Conservation (phyloP, 371 early-diverging fungal species). For the Lichtheimia hyalospora region DNA sequence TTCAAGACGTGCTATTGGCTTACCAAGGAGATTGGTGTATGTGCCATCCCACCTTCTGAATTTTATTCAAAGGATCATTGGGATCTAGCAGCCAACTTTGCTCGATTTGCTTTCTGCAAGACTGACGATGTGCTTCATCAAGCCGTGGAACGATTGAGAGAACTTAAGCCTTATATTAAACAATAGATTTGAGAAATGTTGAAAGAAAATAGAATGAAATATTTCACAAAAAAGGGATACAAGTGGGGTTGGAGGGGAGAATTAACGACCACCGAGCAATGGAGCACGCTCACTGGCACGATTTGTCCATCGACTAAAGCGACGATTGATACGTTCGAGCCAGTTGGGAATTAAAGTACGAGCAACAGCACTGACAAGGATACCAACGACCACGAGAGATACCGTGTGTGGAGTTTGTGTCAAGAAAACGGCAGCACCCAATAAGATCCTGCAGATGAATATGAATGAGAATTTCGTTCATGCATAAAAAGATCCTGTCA, state of each 20-base stretch:
- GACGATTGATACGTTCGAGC: slow-evolving; percentile 36
- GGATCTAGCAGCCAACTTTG: slow-evolving; percentile 72
- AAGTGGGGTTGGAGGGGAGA: too few species aligned
- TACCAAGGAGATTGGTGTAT: slow-evolving; percentile 88
- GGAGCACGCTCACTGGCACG: slow-evolving; percentile 47
- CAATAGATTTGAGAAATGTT: too few species aligned
- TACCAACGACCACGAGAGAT: slow-evolving; percentile 39
- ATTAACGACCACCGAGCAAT: slow-evolving; percentile 22
- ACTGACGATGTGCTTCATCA: slow-evolving; percentile 80
- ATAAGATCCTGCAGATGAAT: slow-evolving; percentile 27
- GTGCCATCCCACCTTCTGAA: slow-evolving; percentile 91
- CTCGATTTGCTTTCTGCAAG: slow-evolving; percentile 95
- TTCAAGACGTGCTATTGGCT: slow-evolving; percentile 87
- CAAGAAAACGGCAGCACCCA: slow-evolving; percentile 36
- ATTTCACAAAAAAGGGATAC: too few species aligned
- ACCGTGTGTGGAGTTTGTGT: slow-evolving; percentile 30
- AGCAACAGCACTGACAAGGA: slow-evolving; percentile 43
- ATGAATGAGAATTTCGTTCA: not conserved
- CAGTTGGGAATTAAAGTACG: slow-evolving; percentile 43
- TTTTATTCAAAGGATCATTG: slow-evolving; percentile 82
- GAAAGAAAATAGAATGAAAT: too few species aligned
- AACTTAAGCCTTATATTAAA: slow-evolving; percentile 61
- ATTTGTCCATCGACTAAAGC: slow-evolving; percentile 36
- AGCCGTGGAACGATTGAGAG: slow-evolving; percentile 71
- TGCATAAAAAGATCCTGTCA: not conserved